Conservation (phyloP, 169 alveolate genomes). For the Cryptosporidium tyzzeri region DNA sequence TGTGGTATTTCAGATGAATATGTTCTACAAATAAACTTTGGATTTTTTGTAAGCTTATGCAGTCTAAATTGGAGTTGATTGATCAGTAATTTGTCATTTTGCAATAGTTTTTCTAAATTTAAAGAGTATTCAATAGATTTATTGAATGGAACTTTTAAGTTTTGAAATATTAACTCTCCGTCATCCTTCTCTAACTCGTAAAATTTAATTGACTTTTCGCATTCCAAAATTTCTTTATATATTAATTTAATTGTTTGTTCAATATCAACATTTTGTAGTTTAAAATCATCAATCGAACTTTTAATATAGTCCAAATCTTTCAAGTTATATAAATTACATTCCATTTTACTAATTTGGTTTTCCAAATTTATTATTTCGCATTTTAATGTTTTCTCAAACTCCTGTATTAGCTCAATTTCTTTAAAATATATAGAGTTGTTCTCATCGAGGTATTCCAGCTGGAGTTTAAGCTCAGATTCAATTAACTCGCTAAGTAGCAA, state of each 20-base stretch:
- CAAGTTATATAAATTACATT: neutral
- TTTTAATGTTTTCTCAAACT: neutral
- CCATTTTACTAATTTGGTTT: neutral
- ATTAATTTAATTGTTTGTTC: constrained; percentile 32
- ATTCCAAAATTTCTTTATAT: constrained; percentile 21
- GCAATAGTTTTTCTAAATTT: constrained; percentile 32
- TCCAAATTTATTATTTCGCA: neutral
- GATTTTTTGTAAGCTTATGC: constrained; percentile 44
- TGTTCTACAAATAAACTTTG: constrained; percentile 57
- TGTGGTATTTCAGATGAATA: constrained; percentile 55
- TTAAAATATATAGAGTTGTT: constrained; percentile 26
- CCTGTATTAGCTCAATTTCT: neutral
- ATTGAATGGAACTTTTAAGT: constrained; percentile 43
- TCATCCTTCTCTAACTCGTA: constrained; percentile 14
- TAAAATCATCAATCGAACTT: neutral
- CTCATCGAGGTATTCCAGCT: constrained; percentile 41
- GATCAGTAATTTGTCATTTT: constrained; percentile 33
- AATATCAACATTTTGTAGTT: constrained; percentile 8
- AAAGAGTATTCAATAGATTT: constrained; percentile 40
- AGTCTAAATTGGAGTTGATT: constrained; percentile 57
- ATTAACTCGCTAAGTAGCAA: neutral
- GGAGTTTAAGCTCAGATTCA: constrained; percentile 54
- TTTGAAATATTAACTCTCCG: constrained; percentile 5
- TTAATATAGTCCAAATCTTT: neutral
- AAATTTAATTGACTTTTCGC: constrained; percentile 40